Conservation (phyloP, 2,329 filamentous ascomycete species). For the Calonectria crousiana region DNA sequence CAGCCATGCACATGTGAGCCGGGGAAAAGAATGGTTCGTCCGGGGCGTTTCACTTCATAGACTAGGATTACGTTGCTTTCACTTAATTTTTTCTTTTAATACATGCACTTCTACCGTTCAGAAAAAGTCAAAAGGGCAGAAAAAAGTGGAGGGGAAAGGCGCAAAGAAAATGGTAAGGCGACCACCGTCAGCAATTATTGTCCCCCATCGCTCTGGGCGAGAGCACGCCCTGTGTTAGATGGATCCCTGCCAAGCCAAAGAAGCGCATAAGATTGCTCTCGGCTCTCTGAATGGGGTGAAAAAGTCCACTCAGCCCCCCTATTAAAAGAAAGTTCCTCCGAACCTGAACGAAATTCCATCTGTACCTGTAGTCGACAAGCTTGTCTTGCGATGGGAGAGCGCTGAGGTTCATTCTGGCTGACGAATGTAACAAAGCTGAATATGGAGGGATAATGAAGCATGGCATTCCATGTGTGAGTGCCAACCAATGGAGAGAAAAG, state of each 20-base stretch:
- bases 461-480: not conserved
- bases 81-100: no score
- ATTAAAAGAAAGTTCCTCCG: not conserved
- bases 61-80: no score
- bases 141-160: no score
- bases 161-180: not conserved
- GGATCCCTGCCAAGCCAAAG: not conserved
- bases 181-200: not conserved
- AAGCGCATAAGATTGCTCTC: no score
- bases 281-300: no score
- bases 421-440: no score
- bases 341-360: not conserved
- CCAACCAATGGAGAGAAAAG: not conserved
- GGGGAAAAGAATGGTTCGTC: no score
- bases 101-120: no score
- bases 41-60: no score
- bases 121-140: no score
- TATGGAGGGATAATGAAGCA: not conserved
- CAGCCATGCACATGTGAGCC: not conserved
- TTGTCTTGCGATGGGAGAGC: not conserved
- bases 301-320: no score
- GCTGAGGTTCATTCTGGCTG: not conserved
- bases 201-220: no score
- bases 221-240: not conserved
- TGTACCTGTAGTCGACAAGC: not conserved